These are phyloP conservation scores for Ustilago trichophora DNA, from an alignment of 1,284 basidiomycete genomes.

Conservation along the genomic window DNA sequence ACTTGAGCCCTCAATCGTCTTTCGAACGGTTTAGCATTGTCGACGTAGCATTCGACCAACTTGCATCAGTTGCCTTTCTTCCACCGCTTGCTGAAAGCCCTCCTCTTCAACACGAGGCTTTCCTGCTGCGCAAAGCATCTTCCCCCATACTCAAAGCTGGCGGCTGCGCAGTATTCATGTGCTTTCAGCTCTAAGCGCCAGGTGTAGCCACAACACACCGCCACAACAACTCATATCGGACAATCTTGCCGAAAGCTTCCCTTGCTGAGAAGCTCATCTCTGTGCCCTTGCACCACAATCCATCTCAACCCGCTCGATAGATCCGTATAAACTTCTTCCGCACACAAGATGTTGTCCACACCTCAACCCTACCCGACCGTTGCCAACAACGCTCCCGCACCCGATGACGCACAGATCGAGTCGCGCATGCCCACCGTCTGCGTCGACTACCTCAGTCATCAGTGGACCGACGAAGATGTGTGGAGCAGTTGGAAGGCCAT, in stretches of 20 bases:
- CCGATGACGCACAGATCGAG: constrained; percentile 65
- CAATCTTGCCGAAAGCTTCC: constrained; percentile 6
- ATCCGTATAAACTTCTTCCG: neutral
- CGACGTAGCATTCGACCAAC: no score
- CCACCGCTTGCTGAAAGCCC: no score
- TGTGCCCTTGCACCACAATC: neutral
- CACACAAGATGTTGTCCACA: constrained; percentile 65
- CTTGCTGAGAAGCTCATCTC: neutral
- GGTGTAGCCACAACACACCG: constrained; percentile 25
- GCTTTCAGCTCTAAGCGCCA: constrained; percentile 16
- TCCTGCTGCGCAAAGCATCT: no score
- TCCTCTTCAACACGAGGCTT: no score
- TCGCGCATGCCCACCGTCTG: constrained; percentile 71
- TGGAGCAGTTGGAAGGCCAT: constrained; percentile 98
- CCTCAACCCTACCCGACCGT: constrained; percentile 63
- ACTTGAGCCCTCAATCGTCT: no score
- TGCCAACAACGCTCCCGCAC: constrained; percentile 57
- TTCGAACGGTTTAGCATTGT: no score
- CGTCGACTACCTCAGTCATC: constrained; percentile 80
- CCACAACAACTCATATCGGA: constrained; percentile 2
- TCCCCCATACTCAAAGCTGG: neutral
- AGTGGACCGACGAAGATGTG: constrained; percentile 98
- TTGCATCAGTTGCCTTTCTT: no score
- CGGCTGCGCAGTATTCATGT: constrained; percentile 15
- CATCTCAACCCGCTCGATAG: constrained; percentile 4